These are phyloP conservation scores for Encephalitozoon intestinalis DNA, from an alignment of 371 early-diverging fungal species.

Conservation along the genomic window DNA sequence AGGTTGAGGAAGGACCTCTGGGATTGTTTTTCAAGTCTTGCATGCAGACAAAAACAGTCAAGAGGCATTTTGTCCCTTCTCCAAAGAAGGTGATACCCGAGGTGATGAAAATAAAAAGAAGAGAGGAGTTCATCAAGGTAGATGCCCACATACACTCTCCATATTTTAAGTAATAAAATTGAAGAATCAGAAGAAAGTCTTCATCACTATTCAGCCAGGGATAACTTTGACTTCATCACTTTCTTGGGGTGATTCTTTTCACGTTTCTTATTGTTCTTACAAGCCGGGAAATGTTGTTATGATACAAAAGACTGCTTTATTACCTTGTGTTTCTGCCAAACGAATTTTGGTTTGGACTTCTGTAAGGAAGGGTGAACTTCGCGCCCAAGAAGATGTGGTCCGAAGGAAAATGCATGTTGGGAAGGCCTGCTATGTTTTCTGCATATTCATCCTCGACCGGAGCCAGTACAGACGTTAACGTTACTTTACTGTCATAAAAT, in stretches of 20 bases:
- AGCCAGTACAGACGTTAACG: conserved; percentile 71
- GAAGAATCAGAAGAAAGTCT: conserved; percentile 17
- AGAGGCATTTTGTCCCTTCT: neutral
- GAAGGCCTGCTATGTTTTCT: conserved; percentile 75
- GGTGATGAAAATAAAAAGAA: neutral
- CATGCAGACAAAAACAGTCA: neutral
- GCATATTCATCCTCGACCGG: conserved; percentile 75
- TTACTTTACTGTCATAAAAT: conserved; percentile 72
- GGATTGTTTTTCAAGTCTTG: neutral
- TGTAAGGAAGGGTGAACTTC: conserved; percentile 39
- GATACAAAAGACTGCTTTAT: neutral
- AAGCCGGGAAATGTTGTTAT: no score
- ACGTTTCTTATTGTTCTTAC: neutral
- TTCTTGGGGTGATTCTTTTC: neutral
- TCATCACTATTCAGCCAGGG: conserved; percentile 37
- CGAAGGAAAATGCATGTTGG: conserved; percentile 79
- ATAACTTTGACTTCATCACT: conserved; percentile 20
- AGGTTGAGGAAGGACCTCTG: neutral
- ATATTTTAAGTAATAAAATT: conserved; percentile 6
- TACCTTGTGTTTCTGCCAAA: neutral
- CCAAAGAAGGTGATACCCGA: neutral
- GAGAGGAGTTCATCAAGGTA: neutral
- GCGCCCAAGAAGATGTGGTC: conserved; percentile 64
- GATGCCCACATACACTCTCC: neutral
- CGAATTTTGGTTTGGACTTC: neutral